Evolutionary conservation across 2,329 filamentous ascomycete species (phyloP), one percentile per base, ranked within the genome.

Genomic region (Hymenoscyphus infarciens): DNA sequence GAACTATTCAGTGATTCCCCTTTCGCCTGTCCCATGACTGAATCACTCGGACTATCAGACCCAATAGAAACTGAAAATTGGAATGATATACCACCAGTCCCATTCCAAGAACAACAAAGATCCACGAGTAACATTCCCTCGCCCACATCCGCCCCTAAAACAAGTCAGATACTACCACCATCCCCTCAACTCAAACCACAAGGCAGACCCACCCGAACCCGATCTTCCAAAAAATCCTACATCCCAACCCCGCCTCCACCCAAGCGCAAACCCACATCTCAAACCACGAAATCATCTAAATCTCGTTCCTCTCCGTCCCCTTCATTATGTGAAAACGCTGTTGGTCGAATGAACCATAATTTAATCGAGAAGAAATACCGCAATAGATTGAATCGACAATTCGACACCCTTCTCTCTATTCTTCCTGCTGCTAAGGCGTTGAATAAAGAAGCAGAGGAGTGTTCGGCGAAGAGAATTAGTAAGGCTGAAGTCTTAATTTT

Each of bases 401-500:
- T 35, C 8, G 33, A 35, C 8, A 35, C 13, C 8, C 33, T 35
- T 3, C 62, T 67, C 42, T 58, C 58, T 1, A 54, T 53, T n/a
- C 57, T 67, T 25, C 65, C 65, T 15, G 19, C 22, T 33, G 19
- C 29, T 11, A 15, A 11, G 3, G 33, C 10, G 10, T 35, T 35
- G 13, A 35, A 35, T 11, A 2, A 35, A 3, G 33, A 15, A 15
- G 33, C 8, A 11, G 33, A 35, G 13, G 59, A 63, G 5, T 22
- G 49, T 7, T 38, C 31, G 13, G 61, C 62, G 57, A 67, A 64
- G 45, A 62, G 56, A 33, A 49, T 67, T 49, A 66, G 64, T 29
- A 67, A 67, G n/a, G 64, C 62, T 1, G 66, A 67, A 39, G 64
- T 67, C 6, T 39, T 67, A 19, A 59, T 62, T 6, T 42, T 67